Base-by-base conservation (phyloP, 495 filamentous ascomycete genomes). In the Podospora comata region DNA sequence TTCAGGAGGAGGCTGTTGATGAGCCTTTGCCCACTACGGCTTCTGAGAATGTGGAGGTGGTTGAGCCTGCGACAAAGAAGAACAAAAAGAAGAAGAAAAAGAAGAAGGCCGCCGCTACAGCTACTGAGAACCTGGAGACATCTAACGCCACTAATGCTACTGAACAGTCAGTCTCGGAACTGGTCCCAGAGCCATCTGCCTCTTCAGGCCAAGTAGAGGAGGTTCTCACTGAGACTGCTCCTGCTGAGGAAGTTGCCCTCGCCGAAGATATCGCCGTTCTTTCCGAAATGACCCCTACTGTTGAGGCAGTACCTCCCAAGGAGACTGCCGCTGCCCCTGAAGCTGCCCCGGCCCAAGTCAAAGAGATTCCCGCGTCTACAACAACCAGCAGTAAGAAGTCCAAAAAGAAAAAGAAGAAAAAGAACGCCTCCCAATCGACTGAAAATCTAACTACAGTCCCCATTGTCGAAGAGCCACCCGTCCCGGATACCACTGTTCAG, bases 361-460 rank as follows among this genome's bases (percentile, higher is more conserved):
- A 74, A 32, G 63, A 65, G 27, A 48, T 27, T 44, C 30, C 63
- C 7, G 2, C n/a, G 3, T 54, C 60, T 9, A 61, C 56, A 23
- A 27, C 16, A 0, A 48, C 32, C 19, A 55, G 65, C 57, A 48
- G 39, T 48, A 74, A 74, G 63, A 75, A 75, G 57, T 66, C 69
- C 11, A 76, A 75, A 67, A 72, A 74, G 66, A 68, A 72, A 58
- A 73, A 75, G 67, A 76, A 76, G 60, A 72, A 75, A 67, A 72
- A 75, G 62, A 68, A 70, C 60, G 27, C 20, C 18, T 48, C 39
- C 39, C 39, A 48, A 48, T 13, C 39, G 39, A 48, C 39, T 48
- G 39, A 48, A 48, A 48, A 48, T 11, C 9, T 48, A 3, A 48
- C 15, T 48, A 16, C 39, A 48, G 39, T 48, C 39, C 39, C 13